Evolutionary conservation across 2,329 filamentous ascomycete species (phyloP).

Genomic region (Pseudogymnoascus sp.): DNA sequence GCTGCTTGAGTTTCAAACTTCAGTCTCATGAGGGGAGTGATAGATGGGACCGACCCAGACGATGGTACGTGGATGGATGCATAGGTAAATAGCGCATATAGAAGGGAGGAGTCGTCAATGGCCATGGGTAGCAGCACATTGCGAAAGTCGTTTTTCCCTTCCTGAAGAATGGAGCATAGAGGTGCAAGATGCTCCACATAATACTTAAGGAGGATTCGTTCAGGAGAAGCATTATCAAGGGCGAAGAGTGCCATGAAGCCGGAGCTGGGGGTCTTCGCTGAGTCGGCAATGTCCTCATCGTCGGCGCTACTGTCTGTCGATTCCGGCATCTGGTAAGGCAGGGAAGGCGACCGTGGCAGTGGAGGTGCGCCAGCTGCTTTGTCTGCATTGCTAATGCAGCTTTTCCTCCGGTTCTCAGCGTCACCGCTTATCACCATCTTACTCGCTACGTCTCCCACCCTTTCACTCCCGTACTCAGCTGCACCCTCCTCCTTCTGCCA

Average conservation of each 20-base stretch:
- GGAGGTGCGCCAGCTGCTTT: neutral
- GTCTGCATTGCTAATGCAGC: neutral
- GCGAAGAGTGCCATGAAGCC: slow-evolving; percentile 6
- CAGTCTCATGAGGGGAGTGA: slow-evolving; percentile 9
- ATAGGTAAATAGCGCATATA: slow-evolving; percentile 17
- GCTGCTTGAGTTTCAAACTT: slow-evolving; percentile 16
- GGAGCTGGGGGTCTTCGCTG: neutral
- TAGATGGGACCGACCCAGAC: slow-evolving; percentile 8
- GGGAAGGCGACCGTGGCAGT: neutral
- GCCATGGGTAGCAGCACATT: slow-evolving; percentile 15
- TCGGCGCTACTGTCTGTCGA: neutral
- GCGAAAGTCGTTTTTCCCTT: slow-evolving; percentile 12
- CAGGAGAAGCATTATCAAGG: neutral
- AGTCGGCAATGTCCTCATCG: neutral
- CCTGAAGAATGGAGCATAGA: slow-evolving; percentile 15
- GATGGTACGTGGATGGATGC: slow-evolving; percentile 16
- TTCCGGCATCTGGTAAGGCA: neutral
- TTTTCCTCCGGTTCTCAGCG: neutral
- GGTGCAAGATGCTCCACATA: slow-evolving; percentile 14
- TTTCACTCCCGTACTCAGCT: neutral
- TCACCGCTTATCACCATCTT: neutral
- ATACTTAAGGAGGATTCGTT: slow-evolving; percentile 15
- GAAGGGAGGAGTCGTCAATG: slow-evolving; percentile 17
- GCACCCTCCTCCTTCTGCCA: neutral
- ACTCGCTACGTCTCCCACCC: neutral